These are phyloP conservation scores for Bauhinia variegata DNA, from an alignment of 306 rosid species.

Conservation along the genomic window DNA sequence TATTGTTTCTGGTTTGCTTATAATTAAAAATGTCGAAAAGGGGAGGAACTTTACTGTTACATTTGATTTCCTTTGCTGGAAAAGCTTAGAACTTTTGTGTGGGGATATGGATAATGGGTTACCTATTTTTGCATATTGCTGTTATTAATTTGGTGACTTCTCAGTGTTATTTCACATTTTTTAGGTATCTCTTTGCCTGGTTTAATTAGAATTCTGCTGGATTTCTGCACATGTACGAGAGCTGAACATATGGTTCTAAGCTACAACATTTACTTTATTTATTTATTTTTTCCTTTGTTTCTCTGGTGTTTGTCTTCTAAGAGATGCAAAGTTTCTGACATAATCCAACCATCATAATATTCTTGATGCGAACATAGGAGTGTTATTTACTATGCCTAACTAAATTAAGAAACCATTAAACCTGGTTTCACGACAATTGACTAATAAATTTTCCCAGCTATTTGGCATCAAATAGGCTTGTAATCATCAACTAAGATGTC, in stretches of 20 bases:
- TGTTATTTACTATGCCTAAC: too few species aligned
- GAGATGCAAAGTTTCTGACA: too few species aligned
- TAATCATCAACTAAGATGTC: too few species aligned
- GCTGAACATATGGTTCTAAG: slow-evolving; percentile 9
- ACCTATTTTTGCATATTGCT: slow-evolving; percentile 13
- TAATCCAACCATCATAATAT: too few species aligned
- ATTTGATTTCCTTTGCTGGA: background rate
- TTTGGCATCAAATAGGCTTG: background rate
- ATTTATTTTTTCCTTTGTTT: background rate
- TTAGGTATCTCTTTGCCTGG: background rate
- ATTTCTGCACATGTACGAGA: background rate
- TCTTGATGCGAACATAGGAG: too few species aligned
- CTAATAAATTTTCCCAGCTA: too few species aligned
- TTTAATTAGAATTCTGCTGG: background rate
- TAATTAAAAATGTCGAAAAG: slow-evolving; percentile 8
- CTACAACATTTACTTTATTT: slow-evolving; percentile 5
- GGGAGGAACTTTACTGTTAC: background rate
- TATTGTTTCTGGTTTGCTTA: slow-evolving; percentile 6
- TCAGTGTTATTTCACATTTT: slow-evolving; percentile 9
- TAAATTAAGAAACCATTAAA: too few species aligned
- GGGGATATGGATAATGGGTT: background rate
- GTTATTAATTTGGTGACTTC: slow-evolving; percentile 1
- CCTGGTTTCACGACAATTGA: background rate
- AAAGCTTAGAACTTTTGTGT: slow-evolving; percentile 28
- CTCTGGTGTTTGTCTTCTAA: background rate